Evolutionary conservation across 345 rosid species (phyloP), one percentile per base, ranked within the genome.

Genomic region (Aurinia saxatilis): DNA sequence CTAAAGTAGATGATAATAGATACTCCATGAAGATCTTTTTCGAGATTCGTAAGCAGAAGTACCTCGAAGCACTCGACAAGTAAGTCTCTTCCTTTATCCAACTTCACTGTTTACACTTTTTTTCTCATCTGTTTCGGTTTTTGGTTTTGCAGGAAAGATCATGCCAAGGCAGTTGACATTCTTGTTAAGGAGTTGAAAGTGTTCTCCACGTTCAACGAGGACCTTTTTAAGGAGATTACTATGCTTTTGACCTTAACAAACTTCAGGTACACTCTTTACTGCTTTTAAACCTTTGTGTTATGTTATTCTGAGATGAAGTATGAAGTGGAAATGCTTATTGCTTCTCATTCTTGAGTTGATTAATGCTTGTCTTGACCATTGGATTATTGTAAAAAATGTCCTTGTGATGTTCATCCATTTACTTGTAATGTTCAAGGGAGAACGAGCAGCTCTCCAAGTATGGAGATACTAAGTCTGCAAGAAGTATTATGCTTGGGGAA

Each of bases 41-140:
- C 52, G 78, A 74, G 78, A 78, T 78, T 42, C 66, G 77, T 0
- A 78, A 74, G 69, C 81, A 78, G 63, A 78, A 78, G 9, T 78
- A 74, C 34, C 79, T 78, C 23, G 81, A 78, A 64, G 81, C 81
- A 15, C 74, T 78, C 14, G 81, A 78, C 59, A 78, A 78, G 81
- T 78, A 39, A 23, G 68, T 63, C 47, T 38, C 10, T 52, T 23
- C 5, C 27, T n/a, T n/a, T n/a, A n/a, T n/a, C n/a, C n/a, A n/a
- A n/a, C n/a, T n/a, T n/a, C n/a, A n/a, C n/a, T 23, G 27, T 23
- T 50, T 7, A 14, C 39, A 9, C 29, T 6, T 37, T 10, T 51
- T 31, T 41, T 4, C 6, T 10, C 12, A 21, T 48, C 11, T 55
- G 41, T 40, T 67, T 48, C 30, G 25, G 10, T 12, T 45, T 51